Base-by-base conservation (phyloP, 306 rosid genomes). In the Cucumis hystrix region DNA sequence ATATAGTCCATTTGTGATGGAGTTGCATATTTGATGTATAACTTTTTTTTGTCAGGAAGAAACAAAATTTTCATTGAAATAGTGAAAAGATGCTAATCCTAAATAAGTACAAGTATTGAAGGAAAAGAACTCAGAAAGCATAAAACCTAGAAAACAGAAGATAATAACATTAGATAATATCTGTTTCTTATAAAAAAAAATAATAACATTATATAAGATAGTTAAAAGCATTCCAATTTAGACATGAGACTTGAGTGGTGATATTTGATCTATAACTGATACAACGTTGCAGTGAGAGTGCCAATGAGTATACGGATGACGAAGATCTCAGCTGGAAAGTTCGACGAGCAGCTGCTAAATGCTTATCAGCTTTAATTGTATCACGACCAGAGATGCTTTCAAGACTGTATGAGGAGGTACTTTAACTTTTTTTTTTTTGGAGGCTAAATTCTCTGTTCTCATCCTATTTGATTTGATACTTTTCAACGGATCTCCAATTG, bases 311-410 rank as follows among this genome's bases (percentile, higher is more conserved):
- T 80, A 91, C 99, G 3, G 99, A 96, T 84, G 99, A 96, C 86
- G 99, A 96, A 83, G 99, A 96, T 85, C 92, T 89, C 77, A 96
- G 98, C 88, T 96, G 99, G 99, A 96, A 96, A 84, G 98, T 96
- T 74, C 89, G 99, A 84, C 88, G 99, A 80, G 98, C 99, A 68
- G 97, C 99, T 41, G 98, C 99, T 63, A 92, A 96, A 88, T 96
- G 99, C 91, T 87, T 96, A 80, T 95, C 99, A 6, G 99, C 98
- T 65, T 81, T 96, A 83, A 91, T 92, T 49, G 97, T 96, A 64
- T 96, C 99, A 77, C 97, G 98, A 75, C 99, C 99, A 73, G 92
- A 96, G 88, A 86, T 92, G 91, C 97, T 96, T 71, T 82, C 98
- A 20, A 91, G 84, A 85, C 89, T 96, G 40, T 96, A 92, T 79